A percentile compares a stretch with the other conserved stretches of the same genome.
Conservation (phyloP, 139 green algal genomes). For the Chlorella sp. region DNA sequence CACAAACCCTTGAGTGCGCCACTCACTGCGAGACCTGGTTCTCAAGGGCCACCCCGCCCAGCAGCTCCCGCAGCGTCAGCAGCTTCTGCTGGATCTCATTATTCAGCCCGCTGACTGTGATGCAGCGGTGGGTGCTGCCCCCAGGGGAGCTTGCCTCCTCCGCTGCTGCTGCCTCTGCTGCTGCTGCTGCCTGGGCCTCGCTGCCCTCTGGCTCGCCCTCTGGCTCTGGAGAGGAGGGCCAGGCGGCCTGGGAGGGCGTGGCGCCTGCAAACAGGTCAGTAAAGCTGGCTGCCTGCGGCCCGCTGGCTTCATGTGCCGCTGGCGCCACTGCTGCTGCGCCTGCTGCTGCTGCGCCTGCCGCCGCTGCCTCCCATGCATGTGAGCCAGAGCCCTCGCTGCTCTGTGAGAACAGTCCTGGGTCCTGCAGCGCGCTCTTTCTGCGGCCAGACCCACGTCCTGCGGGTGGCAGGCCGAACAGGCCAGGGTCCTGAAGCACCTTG, state of each 20-base stretch:
- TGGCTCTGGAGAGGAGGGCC: not conserved
- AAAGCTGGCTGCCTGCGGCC: not conserved
- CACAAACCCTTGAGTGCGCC: no score
- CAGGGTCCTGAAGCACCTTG: no score
- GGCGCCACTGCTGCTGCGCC: not conserved
- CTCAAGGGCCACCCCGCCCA: not conserved
- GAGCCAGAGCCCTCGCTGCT: not conserved
- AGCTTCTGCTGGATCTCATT: not conserved
- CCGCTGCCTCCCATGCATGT: not conserved
- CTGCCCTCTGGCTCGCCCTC: not conserved
- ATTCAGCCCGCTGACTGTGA: not conserved
- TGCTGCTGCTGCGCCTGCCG: not conserved
- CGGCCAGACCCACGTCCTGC: not conserved
- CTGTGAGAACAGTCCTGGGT: not conserved
- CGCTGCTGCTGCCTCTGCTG: not conserved
- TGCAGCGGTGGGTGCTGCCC: not conserved
- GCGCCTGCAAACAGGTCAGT: conserved; percentile 1
- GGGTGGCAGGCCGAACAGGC: no score
- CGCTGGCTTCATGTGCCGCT: not conserved
- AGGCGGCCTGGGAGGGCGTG: not conserved
- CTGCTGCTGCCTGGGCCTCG: not conserved
- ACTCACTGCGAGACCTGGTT: conserved; percentile 12
- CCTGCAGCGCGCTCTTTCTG: not conserved
- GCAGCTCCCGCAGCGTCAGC: not conserved
- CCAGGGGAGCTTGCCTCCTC: not conserved